Conservation (phyloP, 768 basidiomycete species). For the Boletus sp. region DNA sequence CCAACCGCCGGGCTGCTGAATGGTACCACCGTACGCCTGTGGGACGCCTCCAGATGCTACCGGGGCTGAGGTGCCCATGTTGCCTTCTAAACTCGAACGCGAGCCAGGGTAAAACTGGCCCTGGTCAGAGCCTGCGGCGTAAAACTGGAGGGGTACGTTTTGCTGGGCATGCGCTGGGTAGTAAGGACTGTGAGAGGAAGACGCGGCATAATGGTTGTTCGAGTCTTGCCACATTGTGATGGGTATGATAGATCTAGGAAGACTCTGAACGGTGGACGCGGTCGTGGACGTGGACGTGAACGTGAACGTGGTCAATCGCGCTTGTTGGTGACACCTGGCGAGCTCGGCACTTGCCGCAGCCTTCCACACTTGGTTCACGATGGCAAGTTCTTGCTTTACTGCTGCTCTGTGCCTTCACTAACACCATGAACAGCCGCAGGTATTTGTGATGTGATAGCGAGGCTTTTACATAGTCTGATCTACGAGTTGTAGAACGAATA, state of each 20-base stretch:
- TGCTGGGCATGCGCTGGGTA: slow-evolving; percentile 48
- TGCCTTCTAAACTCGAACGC: slow-evolving; percentile 76
- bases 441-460: slow-evolving; percentile 27
- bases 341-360: slow-evolving; percentile 30
- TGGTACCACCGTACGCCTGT: slow-evolving; percentile 65
- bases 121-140: slow-evolving; percentile 59
- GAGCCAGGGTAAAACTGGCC: slow-evolving; percentile 66
- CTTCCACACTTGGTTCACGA: slow-evolving; percentile 11
- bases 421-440: slow-evolving; percentile 58
- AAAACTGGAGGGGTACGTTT: slow-evolving; percentile 73
- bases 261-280: not conserved
- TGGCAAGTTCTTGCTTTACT: slow-evolving; percentile 23
- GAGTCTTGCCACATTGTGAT: slow-evolving; percentile 74
- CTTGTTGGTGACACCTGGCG: not conserved
- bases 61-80: slow-evolving; percentile 53
- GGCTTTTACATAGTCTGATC: slow-evolving; percentile 8
- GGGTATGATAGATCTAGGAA: not conserved
- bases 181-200: slow-evolving; percentile 59
- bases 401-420: not conserved
- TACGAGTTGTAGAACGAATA: slow-evolving; percentile 80
- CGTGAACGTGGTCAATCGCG: slow-evolving; percentile 9
- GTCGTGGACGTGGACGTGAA: slow-evolving; percentile 9
- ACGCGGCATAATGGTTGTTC: slow-evolving; percentile 52
- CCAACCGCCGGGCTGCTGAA: slow-evolving; percentile 77
- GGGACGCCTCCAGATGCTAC: slow-evolving; percentile 46